A percentile compares a stretch with the other conserved stretches of the same genome.
Conservation (phyloP, 2,329 filamentous ascomycete genomes). For the Talaromyces rugulosus region DNA sequence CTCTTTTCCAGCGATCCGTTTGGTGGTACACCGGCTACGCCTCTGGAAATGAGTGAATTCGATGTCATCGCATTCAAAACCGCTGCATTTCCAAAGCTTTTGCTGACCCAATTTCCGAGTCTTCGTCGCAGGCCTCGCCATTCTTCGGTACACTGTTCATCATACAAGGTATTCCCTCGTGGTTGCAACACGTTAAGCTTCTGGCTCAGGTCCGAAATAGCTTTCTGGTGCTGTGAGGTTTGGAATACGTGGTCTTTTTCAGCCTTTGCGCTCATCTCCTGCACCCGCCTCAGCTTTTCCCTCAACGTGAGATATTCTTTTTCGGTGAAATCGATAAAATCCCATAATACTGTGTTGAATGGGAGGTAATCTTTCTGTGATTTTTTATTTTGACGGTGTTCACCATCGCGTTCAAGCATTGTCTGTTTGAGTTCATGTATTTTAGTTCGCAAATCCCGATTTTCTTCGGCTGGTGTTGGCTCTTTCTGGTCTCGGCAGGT, state of each 20-base stretch:
- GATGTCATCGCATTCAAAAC: background rate
- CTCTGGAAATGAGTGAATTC: background rate
- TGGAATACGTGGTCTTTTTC: background rate
- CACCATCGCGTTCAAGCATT: too few species aligned
- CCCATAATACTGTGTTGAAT: too few species aligned
- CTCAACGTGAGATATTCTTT: background rate
- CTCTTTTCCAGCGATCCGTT: background rate
- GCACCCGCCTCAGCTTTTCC: background rate
- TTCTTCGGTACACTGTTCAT: conserved; percentile 10
- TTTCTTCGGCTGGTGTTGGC: too few species aligned
- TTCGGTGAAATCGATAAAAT: background rate
- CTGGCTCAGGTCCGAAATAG: background rate
- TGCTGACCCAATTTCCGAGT: conserved; percentile 14
- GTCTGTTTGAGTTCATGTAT: too few species aligned
- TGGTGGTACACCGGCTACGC: background rate
- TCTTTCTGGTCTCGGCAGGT: too few species aligned
- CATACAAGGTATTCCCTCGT: conserved; percentile 10
- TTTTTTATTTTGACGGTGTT: too few species aligned
- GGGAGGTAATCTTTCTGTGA: too few species aligned
- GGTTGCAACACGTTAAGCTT: background rate
- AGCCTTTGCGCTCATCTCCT: background rate
- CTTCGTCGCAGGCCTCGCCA: conserved; percentile 14
- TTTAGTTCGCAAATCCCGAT: too few species aligned
- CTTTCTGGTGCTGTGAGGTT: background rate
- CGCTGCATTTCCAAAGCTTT: conserved; percentile 8